Evolutionary conservation across 768 basidiomycete species (phyloP).

Genomic region (Dictyophora rubrovolvata): DNA sequence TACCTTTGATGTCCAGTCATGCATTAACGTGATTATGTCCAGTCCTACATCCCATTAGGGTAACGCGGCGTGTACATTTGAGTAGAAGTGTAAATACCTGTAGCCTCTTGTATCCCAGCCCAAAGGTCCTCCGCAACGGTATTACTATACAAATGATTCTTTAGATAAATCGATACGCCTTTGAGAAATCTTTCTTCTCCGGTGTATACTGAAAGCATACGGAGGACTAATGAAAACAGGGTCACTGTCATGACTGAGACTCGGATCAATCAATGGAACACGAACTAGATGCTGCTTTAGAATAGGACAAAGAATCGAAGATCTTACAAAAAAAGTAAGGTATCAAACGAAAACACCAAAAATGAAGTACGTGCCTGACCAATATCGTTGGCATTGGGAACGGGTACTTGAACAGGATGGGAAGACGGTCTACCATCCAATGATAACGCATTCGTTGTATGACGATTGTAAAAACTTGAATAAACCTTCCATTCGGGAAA

Average conservation of each 20-base stretch:
- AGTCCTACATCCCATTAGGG: conserved; percentile 31
- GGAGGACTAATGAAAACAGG: conserved; percentile 47
- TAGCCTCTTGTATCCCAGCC: conserved; percentile 71
- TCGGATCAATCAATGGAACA: background rate
- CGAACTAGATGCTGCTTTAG: conserved; percentile 69
- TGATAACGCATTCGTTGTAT: conserved; percentile 61
- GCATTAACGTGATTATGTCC: conserved; percentile 74
- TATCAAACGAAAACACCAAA: background rate
- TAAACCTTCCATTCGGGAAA: conserved; percentile 83
- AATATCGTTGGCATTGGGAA: conserved; percentile 76
- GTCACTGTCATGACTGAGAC: conserved; percentile 7
- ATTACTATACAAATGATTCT: conserved; percentile 76
- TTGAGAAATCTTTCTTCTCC: conserved; percentile 82
- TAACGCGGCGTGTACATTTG: too few relatives aligned
- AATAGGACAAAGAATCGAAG: conserved; percentile 81
- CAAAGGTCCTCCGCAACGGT: conserved; percentile 80
- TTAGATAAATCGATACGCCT: conserved; percentile 86
- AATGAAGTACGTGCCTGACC: conserved; percentile 40
- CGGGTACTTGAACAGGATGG: conserved; percentile 88
- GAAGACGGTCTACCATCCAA: conserved; percentile 81
- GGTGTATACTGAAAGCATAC: conserved; percentile 87
- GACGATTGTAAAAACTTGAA: conserved; percentile 65
- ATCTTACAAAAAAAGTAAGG: conserved; percentile 37
- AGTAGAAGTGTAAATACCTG: too few relatives aligned
- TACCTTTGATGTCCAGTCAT: conserved; percentile 83